Evolutionary conservation across 2,329 filamentous ascomycete genomes (phyloP).

Genomic region (Botrytis fragariae): DNA sequence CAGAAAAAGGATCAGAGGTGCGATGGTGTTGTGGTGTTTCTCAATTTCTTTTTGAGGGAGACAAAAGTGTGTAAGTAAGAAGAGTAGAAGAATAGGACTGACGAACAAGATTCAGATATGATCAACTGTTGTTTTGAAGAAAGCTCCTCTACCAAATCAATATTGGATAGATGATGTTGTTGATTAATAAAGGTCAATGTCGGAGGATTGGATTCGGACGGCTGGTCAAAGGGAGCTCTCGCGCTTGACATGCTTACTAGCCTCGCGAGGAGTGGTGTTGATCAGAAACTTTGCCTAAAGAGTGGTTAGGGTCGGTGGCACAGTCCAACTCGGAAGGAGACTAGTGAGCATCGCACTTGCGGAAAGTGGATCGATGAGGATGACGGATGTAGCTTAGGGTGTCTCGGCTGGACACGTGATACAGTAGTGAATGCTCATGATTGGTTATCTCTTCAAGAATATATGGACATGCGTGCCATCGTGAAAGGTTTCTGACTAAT

Average conservation of each 20-base stretch:
- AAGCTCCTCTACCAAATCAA: slow-evolving; percentile 3
- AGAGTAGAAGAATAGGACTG: slow-evolving; percentile 29
- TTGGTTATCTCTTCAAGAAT: too few relatives aligned
- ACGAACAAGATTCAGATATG: slow-evolving; percentile 38
- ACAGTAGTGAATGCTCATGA: accelerated
- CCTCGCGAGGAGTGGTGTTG: not conserved
- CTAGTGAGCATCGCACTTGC: not conserved
- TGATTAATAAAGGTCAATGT: not conserved
- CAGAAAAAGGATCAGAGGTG: slow-evolving; percentile 34
- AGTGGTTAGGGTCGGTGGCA: not conserved
- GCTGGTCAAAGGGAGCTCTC: slow-evolving; percentile 14
- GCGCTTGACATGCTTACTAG: not conserved
- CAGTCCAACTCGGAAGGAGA: not conserved
- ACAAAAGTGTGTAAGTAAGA: slow-evolving; percentile 23
- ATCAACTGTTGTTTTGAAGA: slow-evolving; percentile 8
- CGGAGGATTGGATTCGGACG: not conserved
- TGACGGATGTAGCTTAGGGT: not conserved
- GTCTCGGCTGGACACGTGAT: not conserved
- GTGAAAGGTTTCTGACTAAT: not conserved
- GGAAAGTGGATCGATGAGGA: not conserved
- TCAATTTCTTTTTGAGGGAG: slow-evolving; percentile 25
- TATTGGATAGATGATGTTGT: slow-evolving; percentile 15
- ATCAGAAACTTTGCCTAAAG: not conserved
- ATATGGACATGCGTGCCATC: not conserved
- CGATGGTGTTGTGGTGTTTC: not conserved